Percentiles rank a stretch among this genome's conserved stretches.
Conservation (phyloP, 805 yeast genomes). For the Blastobotrys terrestris region DNA sequence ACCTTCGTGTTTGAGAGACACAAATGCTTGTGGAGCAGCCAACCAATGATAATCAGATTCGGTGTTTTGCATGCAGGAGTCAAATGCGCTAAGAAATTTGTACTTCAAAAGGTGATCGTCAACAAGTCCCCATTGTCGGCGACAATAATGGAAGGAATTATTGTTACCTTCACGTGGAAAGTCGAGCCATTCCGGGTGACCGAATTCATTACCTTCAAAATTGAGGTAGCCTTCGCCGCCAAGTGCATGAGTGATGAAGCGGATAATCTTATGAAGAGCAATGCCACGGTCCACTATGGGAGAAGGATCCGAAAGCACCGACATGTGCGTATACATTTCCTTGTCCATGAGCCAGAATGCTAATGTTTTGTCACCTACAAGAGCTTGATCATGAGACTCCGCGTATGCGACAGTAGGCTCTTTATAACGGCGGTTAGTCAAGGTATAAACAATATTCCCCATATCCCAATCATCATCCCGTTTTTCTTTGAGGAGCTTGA, state of each 20-base stretch:
- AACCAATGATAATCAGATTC: conserved; percentile 73
- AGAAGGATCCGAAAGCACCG: conserved; percentile 62
- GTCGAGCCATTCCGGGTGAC: conserved; percentile 98
- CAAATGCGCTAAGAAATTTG: conserved; percentile 73
- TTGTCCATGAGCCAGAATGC: conserved; percentile 99
- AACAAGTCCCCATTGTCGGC: conserved; percentile 87
- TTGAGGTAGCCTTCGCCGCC: conserved; percentile 97
- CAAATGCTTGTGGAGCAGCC: conserved; percentile 66
- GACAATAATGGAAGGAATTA: conserved; percentile 86
- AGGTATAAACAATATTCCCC: conserved; percentile 68
- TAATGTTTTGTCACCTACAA: conserved; percentile 92
- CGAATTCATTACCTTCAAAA: conserved; percentile 97
- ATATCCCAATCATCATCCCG: conserved; percentile 89
- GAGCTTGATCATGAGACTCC: conserved; percentile 95
- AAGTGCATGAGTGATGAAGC: conserved; percentile 79
- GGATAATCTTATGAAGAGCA: conserved; percentile 83
- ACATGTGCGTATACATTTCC: conserved; percentile 96
- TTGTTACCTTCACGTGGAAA: conserved; percentile 88
- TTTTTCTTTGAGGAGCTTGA: conserved; percentile 78
- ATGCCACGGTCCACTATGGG: conserved; percentile 84
- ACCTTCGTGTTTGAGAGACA: conserved; percentile 79
- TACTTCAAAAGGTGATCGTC: conserved; percentile 78
- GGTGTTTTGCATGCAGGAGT: conserved; percentile 71
- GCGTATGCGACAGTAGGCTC: conserved; percentile 89
- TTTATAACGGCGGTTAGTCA: conserved; percentile 80